Conservation (phyloP, 192 early-diverging fungal genomes). For the Phycomyces blakesleeanus region DNA sequence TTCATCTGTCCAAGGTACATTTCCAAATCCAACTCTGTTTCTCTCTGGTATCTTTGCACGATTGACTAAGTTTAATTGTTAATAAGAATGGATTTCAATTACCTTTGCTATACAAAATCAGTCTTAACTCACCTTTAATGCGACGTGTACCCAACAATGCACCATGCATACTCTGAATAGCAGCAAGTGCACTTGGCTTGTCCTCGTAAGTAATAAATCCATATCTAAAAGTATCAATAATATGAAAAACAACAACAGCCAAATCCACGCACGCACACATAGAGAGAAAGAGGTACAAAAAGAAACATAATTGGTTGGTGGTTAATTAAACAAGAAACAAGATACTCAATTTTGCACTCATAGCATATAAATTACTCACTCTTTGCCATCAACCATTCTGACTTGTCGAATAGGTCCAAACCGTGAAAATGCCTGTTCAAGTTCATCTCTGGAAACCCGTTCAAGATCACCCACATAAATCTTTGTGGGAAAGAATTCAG, state of each 20-base stretch:
- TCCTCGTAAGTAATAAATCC: constrained; percentile 47
- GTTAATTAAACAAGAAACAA: too few relatives aligned
- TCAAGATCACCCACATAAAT: constrained; percentile 48
- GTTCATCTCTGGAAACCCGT: constrained; percentile 22
- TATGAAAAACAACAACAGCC: too few relatives aligned
- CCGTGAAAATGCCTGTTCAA: constrained; percentile 36
- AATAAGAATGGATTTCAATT: too few relatives aligned
- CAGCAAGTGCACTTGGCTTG: constrained; percentile 36
- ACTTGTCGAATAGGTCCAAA: constrained; percentile 46
- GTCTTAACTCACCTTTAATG: constrained; percentile 28
- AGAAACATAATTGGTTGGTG: too few relatives aligned
- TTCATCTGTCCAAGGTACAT: constrained; percentile 51
- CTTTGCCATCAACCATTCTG: constrained; percentile 49
- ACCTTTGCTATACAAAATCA: neutral
- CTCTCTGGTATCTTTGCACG: constrained; percentile 52
- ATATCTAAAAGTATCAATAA: constrained; percentile 26
- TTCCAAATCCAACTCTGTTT: constrained; percentile 49
- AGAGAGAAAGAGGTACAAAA: too few relatives aligned
- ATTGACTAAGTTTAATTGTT: constrained; percentile 33
- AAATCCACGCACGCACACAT: too few relatives aligned
- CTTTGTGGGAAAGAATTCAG: constrained; percentile 49
- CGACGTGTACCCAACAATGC: constrained; percentile 31
- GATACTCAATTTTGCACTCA: too few relatives aligned
- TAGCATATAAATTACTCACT: constrained; percentile 20
- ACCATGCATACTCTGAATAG: constrained; percentile 46